Conservation (phyloP, 805 yeast species). For the Ogataea polymorpha region DNA sequence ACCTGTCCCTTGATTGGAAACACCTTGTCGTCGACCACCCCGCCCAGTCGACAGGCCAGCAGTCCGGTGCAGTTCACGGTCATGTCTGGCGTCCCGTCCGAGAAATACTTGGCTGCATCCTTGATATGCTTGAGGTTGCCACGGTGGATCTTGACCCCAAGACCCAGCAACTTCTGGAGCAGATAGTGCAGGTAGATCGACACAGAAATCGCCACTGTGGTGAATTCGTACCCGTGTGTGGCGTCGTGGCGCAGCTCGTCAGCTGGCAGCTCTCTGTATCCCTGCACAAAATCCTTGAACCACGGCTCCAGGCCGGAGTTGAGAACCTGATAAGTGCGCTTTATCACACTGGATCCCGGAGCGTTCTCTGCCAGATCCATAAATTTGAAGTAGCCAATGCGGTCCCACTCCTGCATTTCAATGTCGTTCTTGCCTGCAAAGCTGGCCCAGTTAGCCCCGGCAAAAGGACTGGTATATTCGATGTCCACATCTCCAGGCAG, state of each 20-base stretch:
- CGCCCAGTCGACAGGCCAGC: constrained; percentile 37
- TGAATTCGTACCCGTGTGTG: constrained; percentile 44
- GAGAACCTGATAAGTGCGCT: constrained; percentile 18
- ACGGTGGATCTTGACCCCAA: constrained; percentile 43
- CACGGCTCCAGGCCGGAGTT: constrained; percentile 39
- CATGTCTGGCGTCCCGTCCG: constrained; percentile 41
- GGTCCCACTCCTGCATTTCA: constrained; percentile 39
- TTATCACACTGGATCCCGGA: constrained; percentile 47
- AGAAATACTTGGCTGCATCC: constrained; percentile 46
- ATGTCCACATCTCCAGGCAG: constrained; percentile 55
- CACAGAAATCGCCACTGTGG: constrained; percentile 31
- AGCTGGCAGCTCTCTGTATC: constrained; percentile 33
- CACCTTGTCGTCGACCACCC: constrained; percentile 40
- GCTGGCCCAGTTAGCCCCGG: constrained; percentile 72
- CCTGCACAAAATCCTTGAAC: constrained; percentile 46
- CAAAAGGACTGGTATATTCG: constrained; percentile 61
- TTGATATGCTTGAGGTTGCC: constrained; percentile 40
- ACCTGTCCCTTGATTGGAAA: constrained; percentile 61
- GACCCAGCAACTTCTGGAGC: constrained; percentile 38
- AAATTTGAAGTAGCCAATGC: constrained; percentile 46
- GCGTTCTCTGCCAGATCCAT: constrained; percentile 42
- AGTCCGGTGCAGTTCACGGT: constrained; percentile 61
- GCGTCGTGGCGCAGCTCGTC: constrained; percentile 37
- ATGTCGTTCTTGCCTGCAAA: constrained; percentile 46
- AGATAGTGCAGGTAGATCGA: constrained; percentile 28